Evolutionary conservation across 805 yeast species (phyloP).

Genomic region (Candida glaebosa): DNA sequence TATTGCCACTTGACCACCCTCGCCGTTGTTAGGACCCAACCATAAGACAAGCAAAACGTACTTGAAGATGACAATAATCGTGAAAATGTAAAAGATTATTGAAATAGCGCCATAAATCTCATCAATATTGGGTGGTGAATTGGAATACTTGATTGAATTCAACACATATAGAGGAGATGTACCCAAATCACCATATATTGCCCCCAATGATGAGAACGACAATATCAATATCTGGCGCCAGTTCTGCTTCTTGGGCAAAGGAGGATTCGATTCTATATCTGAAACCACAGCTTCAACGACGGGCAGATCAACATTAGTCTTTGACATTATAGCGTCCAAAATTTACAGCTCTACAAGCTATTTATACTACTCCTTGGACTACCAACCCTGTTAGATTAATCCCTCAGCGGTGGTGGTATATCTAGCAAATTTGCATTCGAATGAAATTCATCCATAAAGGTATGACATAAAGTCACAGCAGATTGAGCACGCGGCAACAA

Average conservation of each 20-base stretch:
- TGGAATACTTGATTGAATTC: constrained; percentile 28
- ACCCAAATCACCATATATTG: constrained; percentile 63
- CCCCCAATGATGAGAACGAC: constrained; percentile 50
- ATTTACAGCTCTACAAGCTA: background rate
- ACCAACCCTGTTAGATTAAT: background rate
- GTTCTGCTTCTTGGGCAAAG: constrained; percentile 11
- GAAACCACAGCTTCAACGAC: constrained; percentile 4
- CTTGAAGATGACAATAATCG: constrained; percentile 50
- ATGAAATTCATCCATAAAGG: too few relatives aligned
- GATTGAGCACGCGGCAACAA: too few relatives aligned
- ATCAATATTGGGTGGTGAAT: constrained; percentile 28
- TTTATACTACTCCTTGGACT: background rate
- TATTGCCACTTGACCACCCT: constrained; percentile 65
- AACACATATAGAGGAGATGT: constrained; percentile 57
- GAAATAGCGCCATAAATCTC: constrained; percentile 51
- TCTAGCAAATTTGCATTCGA: background rate
- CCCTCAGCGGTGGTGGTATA: background rate
- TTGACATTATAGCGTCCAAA: background rate
- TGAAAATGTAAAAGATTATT: constrained; percentile 52
- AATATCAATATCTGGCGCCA: constrained; percentile 23
- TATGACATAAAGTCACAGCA: too few relatives aligned
- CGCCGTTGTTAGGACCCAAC: constrained; percentile 55
- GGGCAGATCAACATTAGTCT: background rate
- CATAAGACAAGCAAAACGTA: constrained; percentile 47
- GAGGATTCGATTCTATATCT: constrained; percentile 7